phyloP scores from a whole-genome alignment of 2,329 filamentous ascomycete genomes.

The Helotiales sp. region DNA sequence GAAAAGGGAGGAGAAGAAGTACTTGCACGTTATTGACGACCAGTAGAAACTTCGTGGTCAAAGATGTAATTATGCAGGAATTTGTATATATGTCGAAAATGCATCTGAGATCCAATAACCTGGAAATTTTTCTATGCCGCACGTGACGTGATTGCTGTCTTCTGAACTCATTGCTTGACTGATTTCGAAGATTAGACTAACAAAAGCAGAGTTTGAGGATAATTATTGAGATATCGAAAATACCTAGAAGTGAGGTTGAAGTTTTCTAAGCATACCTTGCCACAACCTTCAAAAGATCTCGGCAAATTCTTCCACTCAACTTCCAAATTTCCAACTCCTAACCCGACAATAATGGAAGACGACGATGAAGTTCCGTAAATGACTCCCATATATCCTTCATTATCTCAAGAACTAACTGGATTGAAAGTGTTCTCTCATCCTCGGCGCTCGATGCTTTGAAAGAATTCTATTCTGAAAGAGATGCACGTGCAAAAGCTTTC shows the following conservation, averaged over 20 bases:
- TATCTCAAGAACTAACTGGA: not conserved
- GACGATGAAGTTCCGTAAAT: slow-evolving; percentile 25
- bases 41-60: slow-evolving; percentile 54
- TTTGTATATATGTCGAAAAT: slow-evolving; percentile 20
- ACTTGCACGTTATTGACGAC: slow-evolving; percentile 89
- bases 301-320: slow-evolving; percentile 14
- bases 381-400: not conserved
- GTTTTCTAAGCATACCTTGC: not conserved
- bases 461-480: slow-evolving; percentile 73
- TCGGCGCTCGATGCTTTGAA: slow-evolving; percentile 68
- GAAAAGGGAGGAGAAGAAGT: slow-evolving; percentile 93
- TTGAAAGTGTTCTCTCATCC: slow-evolving; percentile 60
- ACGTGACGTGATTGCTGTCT: not conserved
- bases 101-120: not conserved
- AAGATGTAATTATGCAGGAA: slow-evolving; percentile 8
- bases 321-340: not conserved
- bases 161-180: not conserved
- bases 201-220: too few species aligned
- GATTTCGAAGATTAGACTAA: not conserved
- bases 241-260: not conserved
- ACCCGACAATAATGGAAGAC: slow-evolving; percentile 17
- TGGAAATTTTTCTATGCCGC: not conserved
- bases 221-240: too few species aligned
- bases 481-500: slow-evolving; percentile 65
- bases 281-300: not conserved